Evolutionary conservation across 2,329 filamentous ascomycete genomes (phyloP).

Genomic region (Pseudogymnoascus sp.): DNA sequence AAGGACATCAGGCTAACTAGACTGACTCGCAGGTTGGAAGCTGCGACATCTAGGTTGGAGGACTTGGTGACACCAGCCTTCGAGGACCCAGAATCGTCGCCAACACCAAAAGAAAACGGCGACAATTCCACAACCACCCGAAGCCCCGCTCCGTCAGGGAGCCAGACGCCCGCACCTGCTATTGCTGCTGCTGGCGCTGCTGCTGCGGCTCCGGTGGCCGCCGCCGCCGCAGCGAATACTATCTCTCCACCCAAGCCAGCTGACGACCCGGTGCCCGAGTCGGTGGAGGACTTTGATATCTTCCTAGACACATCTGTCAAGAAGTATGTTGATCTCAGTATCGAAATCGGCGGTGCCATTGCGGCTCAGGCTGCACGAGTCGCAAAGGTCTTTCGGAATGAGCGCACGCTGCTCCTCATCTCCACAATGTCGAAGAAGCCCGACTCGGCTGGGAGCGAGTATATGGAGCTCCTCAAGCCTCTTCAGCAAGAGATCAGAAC

Average conservation of each 20-base stretch:
- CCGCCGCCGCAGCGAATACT: slow-evolving; percentile 35
- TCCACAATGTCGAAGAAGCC: slow-evolving; percentile 90
- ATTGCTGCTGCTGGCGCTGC: slow-evolving; percentile 27
- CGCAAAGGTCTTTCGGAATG: slow-evolving; percentile 63
- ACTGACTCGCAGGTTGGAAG: slow-evolving; percentile 67
- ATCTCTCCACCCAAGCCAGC: slow-evolving; percentile 30
- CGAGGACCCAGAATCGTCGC: slow-evolving; percentile 46
- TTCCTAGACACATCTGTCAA: slow-evolving; percentile 67
- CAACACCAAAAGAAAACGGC: slow-evolving; percentile 41
- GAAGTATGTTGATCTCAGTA: slow-evolving; percentile 69
- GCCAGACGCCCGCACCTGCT: slow-evolving; percentile 14
- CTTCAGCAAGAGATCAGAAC: slow-evolving; percentile 74
- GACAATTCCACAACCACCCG: slow-evolving; percentile 30
- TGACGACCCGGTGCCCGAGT: slow-evolving; percentile 57
- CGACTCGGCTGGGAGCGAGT: slow-evolving; percentile 53
- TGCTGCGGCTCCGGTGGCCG: slow-evolving; percentile 30
- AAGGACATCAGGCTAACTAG: not conserved
- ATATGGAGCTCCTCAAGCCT: slow-evolving; percentile 74
- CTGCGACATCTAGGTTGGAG: slow-evolving; percentile 89
- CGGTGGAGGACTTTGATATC: slow-evolving; percentile 80
- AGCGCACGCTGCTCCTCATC: slow-evolving; percentile 81
- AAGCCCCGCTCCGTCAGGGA: slow-evolving; percentile 24
- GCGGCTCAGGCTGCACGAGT: slow-evolving; percentile 62
- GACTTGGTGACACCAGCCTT: slow-evolving; percentile 78
- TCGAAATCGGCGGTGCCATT: slow-evolving; percentile 67